phyloP scores from a whole-genome alignment of 2,329 filamentous ascomycete species.

The Ophiostoma sp. region DNA sequence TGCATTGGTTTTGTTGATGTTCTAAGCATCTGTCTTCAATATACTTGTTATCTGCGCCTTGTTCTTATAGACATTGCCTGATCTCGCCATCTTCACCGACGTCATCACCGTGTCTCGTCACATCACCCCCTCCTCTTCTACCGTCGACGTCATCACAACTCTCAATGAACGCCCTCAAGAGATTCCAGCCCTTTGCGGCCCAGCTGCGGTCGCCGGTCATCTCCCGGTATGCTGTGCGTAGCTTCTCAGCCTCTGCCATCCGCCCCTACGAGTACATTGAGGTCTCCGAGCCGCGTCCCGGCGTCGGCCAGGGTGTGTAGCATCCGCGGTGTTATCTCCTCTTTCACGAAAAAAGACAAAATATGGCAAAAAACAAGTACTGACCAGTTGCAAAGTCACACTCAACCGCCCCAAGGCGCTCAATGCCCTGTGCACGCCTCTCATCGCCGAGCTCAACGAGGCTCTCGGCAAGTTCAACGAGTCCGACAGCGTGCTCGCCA shows the following conservation, averaged over 20 bases:
- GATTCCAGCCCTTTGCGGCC: conserved; percentile 56
- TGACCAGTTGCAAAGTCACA: conserved; percentile 58
- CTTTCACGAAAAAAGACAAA: not conserved
- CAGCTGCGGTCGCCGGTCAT: conserved; percentile 55
- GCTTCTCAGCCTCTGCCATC: conserved; percentile 45
- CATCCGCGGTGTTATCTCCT: not conserved
- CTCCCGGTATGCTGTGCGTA: conserved; percentile 47
- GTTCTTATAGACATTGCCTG: not conserved
- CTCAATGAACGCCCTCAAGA: conserved; percentile 51
- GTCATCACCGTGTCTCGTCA: not conserved
- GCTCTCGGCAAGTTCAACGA: conserved; percentile 66
- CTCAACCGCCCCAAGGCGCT: conserved; percentile 91
- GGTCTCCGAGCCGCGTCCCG: conserved; percentile 76
- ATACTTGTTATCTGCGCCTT: not conserved
- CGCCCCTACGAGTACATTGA: conserved; percentile 72
- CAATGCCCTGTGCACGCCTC: conserved; percentile 85
- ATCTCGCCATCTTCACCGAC: not conserved
- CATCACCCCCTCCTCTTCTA: not conserved
- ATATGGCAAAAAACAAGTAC: too few species aligned
- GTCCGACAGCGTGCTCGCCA: conserved; percentile 64
- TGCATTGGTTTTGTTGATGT: too few species aligned
- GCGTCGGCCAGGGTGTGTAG: conserved; percentile 74
- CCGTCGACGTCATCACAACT: not conserved
- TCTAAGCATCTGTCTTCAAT: not conserved
- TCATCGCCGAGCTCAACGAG: conserved; percentile 84